These are phyloP conservation scores for Trichoderma guizhouense DNA, from an alignment of 2,329 filamentous ascomycete species.

Conservation along the genomic window DNA sequence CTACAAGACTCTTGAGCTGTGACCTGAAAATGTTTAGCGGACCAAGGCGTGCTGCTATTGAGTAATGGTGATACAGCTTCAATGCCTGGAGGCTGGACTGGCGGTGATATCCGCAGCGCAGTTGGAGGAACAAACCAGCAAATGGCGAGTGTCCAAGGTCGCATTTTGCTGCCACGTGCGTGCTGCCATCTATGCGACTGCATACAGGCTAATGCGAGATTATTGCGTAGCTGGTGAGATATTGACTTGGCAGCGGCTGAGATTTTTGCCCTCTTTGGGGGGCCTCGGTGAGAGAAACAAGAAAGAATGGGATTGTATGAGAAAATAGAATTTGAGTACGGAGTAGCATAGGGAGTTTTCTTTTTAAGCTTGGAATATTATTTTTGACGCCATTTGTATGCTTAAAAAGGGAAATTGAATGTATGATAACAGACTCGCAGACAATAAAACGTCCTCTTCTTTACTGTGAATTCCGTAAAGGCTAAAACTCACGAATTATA, in stretches of 20 bases:
- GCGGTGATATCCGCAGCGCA: not conserved
- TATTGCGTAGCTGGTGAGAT: not conserved
- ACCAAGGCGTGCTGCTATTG: not conserved
- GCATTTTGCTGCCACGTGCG: constrained; percentile 7
- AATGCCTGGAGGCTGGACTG: not conserved
- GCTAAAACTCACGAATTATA: not conserved
- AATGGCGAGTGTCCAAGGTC: not conserved
- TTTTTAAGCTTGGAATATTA: not conserved
- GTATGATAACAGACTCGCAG: not conserved
- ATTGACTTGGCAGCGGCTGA: not conserved
- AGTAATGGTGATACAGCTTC: not conserved
- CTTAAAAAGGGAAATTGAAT: not conserved
- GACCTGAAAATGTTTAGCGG: not conserved
- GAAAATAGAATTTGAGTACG: not conserved
- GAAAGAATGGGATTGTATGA: not conserved
- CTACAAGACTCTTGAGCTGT: constrained; percentile 51
- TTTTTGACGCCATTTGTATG: not conserved
- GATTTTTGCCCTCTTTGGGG: not conserved
- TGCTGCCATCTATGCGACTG: not conserved
- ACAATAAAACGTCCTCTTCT: not conserved
- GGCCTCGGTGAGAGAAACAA: not conserved
- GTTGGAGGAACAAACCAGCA: not conserved
- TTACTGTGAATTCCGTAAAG: not conserved
- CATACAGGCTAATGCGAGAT: constrained; percentile 12
- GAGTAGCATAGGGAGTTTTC: not conserved